These are phyloP conservation scores for Thraustochytrium striatum DNA, from an alignment of 352 stramenopile species.

Conservation along the genomic window DNA sequence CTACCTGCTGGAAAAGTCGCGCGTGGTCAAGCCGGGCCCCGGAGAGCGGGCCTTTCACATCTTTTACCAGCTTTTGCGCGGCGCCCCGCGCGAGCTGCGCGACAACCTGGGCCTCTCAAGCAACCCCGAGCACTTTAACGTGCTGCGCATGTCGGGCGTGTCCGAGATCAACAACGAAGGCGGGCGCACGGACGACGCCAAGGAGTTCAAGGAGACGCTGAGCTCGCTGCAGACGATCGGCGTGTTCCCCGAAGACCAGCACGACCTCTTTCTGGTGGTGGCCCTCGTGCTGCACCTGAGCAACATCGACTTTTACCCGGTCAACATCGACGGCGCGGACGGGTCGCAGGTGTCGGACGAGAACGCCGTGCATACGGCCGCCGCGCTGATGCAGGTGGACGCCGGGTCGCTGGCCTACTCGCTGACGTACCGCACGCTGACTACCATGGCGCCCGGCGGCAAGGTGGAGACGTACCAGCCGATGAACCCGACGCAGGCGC, in stretches of 20 bases:
- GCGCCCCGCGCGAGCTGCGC: conserved; percentile 11
- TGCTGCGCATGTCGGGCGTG: conserved; percentile 16
- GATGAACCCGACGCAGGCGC: conserved; percentile 45
- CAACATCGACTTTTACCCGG: conserved; percentile 82
- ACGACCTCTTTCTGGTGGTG: conserved; percentile 81
- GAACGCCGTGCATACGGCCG: conserved; percentile 6
- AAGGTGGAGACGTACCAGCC: conserved; percentile 54
- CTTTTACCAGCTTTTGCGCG: conserved; percentile 79
- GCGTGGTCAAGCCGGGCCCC: conserved; percentile 72
- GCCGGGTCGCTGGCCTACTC: conserved; percentile 18
- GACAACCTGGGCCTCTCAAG: conserved; percentile 18
- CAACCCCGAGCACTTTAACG: not conserved
- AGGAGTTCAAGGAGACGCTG: conserved; percentile 68
- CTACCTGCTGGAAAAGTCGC: conserved; percentile 82
- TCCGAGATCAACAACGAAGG: conserved; percentile 70
- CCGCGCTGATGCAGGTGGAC: conserved; percentile 45
- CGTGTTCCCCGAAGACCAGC: conserved; percentile 76
- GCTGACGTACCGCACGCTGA: conserved; percentile 48
- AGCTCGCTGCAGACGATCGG: conserved; percentile 67
- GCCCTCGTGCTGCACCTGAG: conserved; percentile 85
- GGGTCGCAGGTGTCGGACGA: conserved; percentile 13
- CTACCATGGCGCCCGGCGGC: conserved; percentile 52
- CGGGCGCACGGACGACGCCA: conserved; percentile 76
- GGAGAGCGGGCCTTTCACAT: conserved; percentile 83
- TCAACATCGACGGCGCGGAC: conserved; percentile 32